Base-by-base conservation (phyloP, 169 alveolate species). In the Fabrea salina region DNA sequence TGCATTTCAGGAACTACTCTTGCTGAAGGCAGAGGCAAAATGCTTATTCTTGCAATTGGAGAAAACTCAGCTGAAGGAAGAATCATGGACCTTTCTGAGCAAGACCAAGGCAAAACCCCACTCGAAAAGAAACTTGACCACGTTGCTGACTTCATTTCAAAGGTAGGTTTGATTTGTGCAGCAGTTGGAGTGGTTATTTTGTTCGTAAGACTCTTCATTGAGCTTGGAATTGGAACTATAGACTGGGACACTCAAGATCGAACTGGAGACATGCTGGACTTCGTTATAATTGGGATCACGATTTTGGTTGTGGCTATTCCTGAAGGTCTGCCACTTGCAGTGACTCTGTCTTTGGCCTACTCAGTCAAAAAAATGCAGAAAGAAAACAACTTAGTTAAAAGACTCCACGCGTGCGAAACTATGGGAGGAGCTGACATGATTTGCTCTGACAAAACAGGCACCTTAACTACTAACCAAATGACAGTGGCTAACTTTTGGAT, bases 261-360 rank as follows among this genome's bases (percentile, higher is more conserved):
- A 39, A 53, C 82, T 2, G 49, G 44, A 22, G 59, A 80, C 25
- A 30, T 89, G 0, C 67, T 86, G 16, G 80, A 80, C 58, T 78
- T 30, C 51, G 68, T 92, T 43, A 89, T 94, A 44, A 89, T 91
- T 35, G 91, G 92, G 8, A 86, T 93, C 47, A 91, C 97, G 13
- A 88, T 95, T 41, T 82, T 96, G 51, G 97, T 93, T 33, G 97
- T 94, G 4, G 97, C 97, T 25, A 95, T 96, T 49, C 99, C 99
- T 7, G 98, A 95, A 88, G 98, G 99, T 40, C 93, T 96, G 41
- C 98, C 99, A 1, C 85, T 96, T 25, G 99, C 99, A 25, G 98
- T 96, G 8, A 94, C 98, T 50, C 90, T 96, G 54, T 86, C 97
- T 35, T 84, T 95, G 56, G 96, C 95, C 54, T 92, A 88, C 85